Evolutionary conservation across 2,329 filamentous ascomycete species (phyloP).

Genomic region (Arthrobotrys entomopaga): DNA sequence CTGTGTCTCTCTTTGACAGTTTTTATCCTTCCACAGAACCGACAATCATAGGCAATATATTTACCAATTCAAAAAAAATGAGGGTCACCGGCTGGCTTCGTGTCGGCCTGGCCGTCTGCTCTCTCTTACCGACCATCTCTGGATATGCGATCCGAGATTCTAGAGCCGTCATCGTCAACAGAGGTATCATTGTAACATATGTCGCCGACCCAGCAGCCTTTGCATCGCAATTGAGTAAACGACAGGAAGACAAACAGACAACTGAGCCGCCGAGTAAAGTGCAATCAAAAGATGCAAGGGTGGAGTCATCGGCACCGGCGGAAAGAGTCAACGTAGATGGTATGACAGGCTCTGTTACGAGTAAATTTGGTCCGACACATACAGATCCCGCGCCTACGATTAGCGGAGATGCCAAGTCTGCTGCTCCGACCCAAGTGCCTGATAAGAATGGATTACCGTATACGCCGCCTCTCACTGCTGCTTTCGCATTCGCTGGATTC

Average conservation of each 20-base stretch:
- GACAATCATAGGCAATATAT: too few relatives aligned
- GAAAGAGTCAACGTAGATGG: not conserved
- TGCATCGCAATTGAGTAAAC: constrained; percentile 20
- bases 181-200: constrained; percentile 48
- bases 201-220: constrained; percentile 37
- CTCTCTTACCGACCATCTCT: constrained; percentile 38
- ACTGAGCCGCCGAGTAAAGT: constrained; percentile 9
- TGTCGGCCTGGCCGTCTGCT: constrained; percentile 44
- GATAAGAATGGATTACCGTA: constrained; percentile 70
- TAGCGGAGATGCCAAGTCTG: constrained; percentile 11
- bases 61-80: constrained; percentile 18
- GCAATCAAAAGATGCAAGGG: constrained; percentile 4
- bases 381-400: constrained; percentile 25
- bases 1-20: not conserved
- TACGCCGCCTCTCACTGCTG: constrained; percentile 79
- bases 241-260: constrained; percentile 27
- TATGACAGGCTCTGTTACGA: constrained; percentile 5
- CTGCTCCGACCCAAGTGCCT: constrained; percentile 19
- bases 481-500: constrained; percentile 79
- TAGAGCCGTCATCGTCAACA: constrained; percentile 33
- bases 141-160: constrained; percentile 47
- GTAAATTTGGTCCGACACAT: constrained; percentile 7
- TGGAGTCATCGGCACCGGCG: not conserved
- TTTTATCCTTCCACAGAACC: constrained; percentile 3
- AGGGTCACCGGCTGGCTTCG: constrained; percentile 48